Conservation (phyloP, 148 eudicot genomes). For the Camellia japonica region DNA sequence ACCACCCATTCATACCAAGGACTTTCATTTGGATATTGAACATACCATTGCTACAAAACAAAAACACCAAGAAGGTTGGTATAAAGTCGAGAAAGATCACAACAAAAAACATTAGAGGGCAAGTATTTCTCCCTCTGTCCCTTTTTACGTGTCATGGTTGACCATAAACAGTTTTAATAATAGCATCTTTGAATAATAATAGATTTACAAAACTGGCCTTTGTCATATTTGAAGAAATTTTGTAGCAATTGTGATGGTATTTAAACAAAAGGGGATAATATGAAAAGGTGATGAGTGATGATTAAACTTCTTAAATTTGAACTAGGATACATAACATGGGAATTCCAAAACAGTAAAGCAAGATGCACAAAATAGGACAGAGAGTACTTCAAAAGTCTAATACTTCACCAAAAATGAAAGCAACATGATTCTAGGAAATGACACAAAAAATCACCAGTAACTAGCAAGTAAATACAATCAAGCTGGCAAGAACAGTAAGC, state of each 20-base stretch:
- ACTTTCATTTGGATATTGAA: constrained; percentile 72
- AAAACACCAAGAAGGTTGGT: constrained; percentile 4
- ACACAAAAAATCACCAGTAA: background rate
- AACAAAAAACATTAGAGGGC: constrained; percentile 10
- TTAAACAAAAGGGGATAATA: too few species aligned
- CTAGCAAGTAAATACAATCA: background rate
- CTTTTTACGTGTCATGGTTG: too few species aligned
- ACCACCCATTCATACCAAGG: constrained; percentile 95
- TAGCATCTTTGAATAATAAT: too few species aligned
- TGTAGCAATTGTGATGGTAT: too few species aligned
- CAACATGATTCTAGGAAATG: background rate
- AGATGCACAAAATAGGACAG: too few species aligned
- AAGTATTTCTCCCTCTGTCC: background rate
- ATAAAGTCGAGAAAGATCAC: constrained; percentile 15
- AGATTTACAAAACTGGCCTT: too few species aligned
- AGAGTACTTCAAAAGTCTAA: background rate
- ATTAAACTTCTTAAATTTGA: too few species aligned
- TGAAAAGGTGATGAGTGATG: too few species aligned
- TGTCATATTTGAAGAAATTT: too few species aligned
- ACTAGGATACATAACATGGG: too few species aligned
- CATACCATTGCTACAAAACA: constrained; percentile 89
- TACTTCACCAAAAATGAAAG: background rate
- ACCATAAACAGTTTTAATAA: too few species aligned
- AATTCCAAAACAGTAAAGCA: too few species aligned
- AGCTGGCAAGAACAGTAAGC: background rate